Base-by-base conservation (phyloP, 176 grass and related monocot genomes). In the Ananas comosus region DNA sequence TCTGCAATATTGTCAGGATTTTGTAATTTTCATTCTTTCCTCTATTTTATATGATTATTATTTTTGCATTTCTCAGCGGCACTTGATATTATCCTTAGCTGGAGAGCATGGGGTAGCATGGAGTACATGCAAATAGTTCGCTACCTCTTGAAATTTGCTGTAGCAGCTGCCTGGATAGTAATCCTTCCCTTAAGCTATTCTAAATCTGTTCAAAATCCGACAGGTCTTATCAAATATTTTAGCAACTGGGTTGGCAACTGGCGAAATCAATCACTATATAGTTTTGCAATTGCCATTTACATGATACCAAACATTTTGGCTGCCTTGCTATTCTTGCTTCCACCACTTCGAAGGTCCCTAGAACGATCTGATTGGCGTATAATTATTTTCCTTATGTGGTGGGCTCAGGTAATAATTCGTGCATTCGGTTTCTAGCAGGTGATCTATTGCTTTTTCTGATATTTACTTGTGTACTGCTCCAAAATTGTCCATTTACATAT, bases 281-380 rank as follows among this genome's bases (percentile, higher is more conserved):
- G 80, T 76, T 82, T 71, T 93, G 90, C 90, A 13, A 80, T 99
- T 72, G 90, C 82, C 19, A 72, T 99, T 64, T 99, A 99, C 71
- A 89, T 93, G 77, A 70, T 93, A 79, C 94, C 94, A 9, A 93
- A 93, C 79, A 88, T 99, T 59, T 80, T 99, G 17, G 81, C 84
- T 80, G 84, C 89, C 13, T 63, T 99, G 78, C 70, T 99, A 72
- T 99, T 99, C 79, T 66, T 99, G 73, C 86, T 99, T 82, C 80
- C 86, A 71, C 85, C 82, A 49, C 49, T 93, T 75, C 86, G 70
- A 71, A 70, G 78, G 27, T 12, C 2, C 63, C 67, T 93, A 83
- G 90, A 99, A 72, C 87, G 29, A 12, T 99, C 94, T 49, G 82
- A 93, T 84, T 49, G 48, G 79, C 69, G 12, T 74, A 65, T 99